These are phyloP conservation scores for Lyophyllum shimeji DNA, from an alignment of 768 basidiomycete genomes.

Conservation along the genomic window DNA sequence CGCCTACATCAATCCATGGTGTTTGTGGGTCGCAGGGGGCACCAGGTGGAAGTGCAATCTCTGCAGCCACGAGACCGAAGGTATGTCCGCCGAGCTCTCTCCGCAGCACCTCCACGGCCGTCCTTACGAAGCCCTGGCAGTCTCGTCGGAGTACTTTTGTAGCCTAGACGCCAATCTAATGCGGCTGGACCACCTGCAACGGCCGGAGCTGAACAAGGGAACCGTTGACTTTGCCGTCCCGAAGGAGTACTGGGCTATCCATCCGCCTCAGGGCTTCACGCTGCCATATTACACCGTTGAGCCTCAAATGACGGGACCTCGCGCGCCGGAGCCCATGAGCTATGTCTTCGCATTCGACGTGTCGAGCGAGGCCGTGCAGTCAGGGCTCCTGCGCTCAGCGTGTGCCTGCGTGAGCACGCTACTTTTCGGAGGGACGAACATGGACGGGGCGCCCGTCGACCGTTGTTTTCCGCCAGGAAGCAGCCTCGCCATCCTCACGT, in stretches of 20 bases:
- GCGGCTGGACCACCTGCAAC: conserved; percentile 75
- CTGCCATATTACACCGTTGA: conserved; percentile 54
- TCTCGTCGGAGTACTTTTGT: conserved; percentile 79
- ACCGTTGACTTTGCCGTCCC: conserved; percentile 89
- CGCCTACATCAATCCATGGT: conserved; percentile 95
- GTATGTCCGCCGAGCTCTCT: conserved; percentile 44
- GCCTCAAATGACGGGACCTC: conserved; percentile 43
- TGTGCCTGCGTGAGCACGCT: conserved; percentile 62
- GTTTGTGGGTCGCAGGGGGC: conserved; percentile 79
- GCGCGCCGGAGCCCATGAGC: conserved; percentile 64
- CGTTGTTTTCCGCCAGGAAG: conserved; percentile 54
- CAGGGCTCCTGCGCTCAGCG: conserved; percentile 68
- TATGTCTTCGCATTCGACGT: conserved; percentile 91
- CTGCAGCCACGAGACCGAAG: conserved; percentile 80
- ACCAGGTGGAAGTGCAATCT: conserved; percentile 91
- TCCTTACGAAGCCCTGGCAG: conserved; percentile 36
- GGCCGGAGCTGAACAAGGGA: conserved; percentile 87
- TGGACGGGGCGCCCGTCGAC: conserved; percentile 39
- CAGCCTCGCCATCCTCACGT: conserved; percentile 79
- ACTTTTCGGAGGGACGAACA: conserved; percentile 57
- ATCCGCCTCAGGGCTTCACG: conserved; percentile 54
- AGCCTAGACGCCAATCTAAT: conserved; percentile 76
- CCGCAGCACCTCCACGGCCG: background rate
- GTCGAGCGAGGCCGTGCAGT: conserved; percentile 60
- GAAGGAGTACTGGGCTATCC: conserved; percentile 82